Conservation (phyloP, 495 filamentous ascomycete genomes). For the Evansstolkia leycettana region DNA sequence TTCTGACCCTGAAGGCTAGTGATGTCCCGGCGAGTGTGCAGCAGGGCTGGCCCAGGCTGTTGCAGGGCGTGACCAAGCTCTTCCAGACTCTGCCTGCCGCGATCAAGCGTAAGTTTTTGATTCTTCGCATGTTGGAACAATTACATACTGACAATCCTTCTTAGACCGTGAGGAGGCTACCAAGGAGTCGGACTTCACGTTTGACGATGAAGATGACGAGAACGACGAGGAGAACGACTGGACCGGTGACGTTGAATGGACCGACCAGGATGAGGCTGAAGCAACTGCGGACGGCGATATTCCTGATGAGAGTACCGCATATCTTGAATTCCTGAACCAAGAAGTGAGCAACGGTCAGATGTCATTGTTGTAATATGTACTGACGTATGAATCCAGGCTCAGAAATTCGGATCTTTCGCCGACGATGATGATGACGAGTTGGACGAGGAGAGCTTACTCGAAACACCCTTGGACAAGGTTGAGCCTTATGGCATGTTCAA, state of each 20-base stretch:
- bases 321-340: slow-evolving; percentile 89
- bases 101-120: slow-evolving; percentile 52
- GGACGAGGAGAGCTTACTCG: slow-evolving; percentile 83
- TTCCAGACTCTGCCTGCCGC: slow-evolving; percentile 88
- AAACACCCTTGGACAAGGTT: slow-evolving; percentile 86
- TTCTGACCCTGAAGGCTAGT: slow-evolving; percentile 62
- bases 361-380: neutral
- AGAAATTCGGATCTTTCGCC: slow-evolving; percentile 61
- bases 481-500: slow-evolving; percentile 89
- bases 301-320: slow-evolving; percentile 83
- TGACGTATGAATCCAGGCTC: slow-evolving; percentile 41
- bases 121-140: slow-evolving; percentile 1
- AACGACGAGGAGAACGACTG: slow-evolving; percentile 61
- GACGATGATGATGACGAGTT: slow-evolving; percentile 78
- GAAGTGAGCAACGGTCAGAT: slow-evolving; percentile 43
- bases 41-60: slow-evolving; percentile 89
- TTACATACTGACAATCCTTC: neutral
- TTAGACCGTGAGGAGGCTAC: slow-evolving; percentile 82
- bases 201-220: slow-evolving; percentile 64
- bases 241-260: slow-evolving; percentile 57
- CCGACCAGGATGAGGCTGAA: slow-evolving; percentile 49
- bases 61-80: slow-evolving; percentile 79
- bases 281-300: slow-evolving; percentile 48
- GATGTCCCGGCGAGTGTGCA: slow-evolving; percentile 81
- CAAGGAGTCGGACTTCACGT: slow-evolving; percentile 71